phyloP scores from a whole-genome alignment of 495 filamentous ascomycete genomes.

The Podospora pseudopauciseta region DNA sequence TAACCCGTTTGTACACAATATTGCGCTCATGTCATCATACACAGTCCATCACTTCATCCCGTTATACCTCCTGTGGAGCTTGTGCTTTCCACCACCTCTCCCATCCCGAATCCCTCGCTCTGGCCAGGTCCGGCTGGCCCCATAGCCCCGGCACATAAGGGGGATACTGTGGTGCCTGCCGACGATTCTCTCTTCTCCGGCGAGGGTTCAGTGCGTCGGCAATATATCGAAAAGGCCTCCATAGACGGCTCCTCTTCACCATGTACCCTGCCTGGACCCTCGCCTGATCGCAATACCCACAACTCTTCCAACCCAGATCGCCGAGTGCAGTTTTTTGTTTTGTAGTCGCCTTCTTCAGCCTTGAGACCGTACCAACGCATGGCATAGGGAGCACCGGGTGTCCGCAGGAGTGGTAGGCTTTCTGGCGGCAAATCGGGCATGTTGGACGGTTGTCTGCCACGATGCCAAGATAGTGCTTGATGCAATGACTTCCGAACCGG shows the following conservation, averaged over 20 bases:
- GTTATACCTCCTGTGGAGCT: conserved; percentile 17
- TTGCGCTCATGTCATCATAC: not conserved
- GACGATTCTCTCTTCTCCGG: not conserved
- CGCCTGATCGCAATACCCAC: conserved; percentile 2
- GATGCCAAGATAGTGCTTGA: conserved; percentile 43
- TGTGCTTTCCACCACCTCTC: conserved; percentile 31
- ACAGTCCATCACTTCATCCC: not conserved
- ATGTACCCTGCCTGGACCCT: not conserved
- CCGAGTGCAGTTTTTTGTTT: not conserved
- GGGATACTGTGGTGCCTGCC: not conserved
- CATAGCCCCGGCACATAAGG: not conserved
- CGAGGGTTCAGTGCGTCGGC: not conserved
- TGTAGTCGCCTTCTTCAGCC: not conserved
- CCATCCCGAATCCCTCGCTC: conserved; percentile 27
- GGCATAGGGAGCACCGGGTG: conserved; percentile 36
- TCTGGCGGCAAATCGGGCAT: conserved; percentile 42
- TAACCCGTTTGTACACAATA: not conserved
- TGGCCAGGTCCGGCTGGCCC: conserved; percentile 4
- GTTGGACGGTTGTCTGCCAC: conserved; percentile 33
- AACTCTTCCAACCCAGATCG: not conserved
- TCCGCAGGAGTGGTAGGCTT: conserved; percentile 39
- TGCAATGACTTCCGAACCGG: conserved; percentile 44
- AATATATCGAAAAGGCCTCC: conserved; percentile 9
- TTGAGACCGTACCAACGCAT: conserved; percentile 6
- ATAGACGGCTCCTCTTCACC: conserved; percentile 20